These are phyloP conservation scores for Fusarium sp. DNA, from an alignment of 2,329 filamentous ascomycete genomes.

Conservation along the genomic window DNA sequence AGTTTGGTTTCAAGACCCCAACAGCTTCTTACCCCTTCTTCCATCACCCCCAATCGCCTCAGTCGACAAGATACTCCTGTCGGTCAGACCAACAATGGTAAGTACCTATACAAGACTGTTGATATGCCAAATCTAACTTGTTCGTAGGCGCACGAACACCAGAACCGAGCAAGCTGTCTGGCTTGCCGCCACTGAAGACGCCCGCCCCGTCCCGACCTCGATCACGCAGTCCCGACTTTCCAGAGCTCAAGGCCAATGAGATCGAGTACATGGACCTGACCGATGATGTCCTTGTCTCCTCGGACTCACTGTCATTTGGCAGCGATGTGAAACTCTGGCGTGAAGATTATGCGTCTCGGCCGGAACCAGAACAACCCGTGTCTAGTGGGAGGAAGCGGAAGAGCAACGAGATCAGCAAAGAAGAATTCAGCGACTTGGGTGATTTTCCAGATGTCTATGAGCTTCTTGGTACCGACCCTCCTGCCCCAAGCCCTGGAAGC, in stretches of 20 bases:
- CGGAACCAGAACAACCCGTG: slow-evolving; percentile 52
- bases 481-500: slow-evolving; percentile 49
- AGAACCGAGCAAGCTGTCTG: slow-evolving; percentile 38
- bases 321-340: slow-evolving; percentile 57
- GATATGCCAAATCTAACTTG: not conserved
- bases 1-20: slow-evolving; percentile 55
- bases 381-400: slow-evolving; percentile 64
- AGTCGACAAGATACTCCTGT: slow-evolving; percentile 32
- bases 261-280: slow-evolving; percentile 57
- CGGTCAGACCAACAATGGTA: slow-evolving; percentile 16
- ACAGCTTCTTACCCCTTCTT: slow-evolving; percentile 56
- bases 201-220: slow-evolving; percentile 9
- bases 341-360: slow-evolving; percentile 55
- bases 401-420: slow-evolving; percentile 59
- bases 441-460: slow-evolving; percentile 68
- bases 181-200: slow-evolving; percentile 45
- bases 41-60: slow-evolving; percentile 34
- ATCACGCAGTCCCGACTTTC: slow-evolving; percentile 48
- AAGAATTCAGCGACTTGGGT: slow-evolving; percentile 53
- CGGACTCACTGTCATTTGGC: slow-evolving; percentile 51
- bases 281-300: slow-evolving; percentile 49
- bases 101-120: not conserved
- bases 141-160: slow-evolving; percentile 13
- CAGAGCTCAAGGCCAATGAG: slow-evolving; percentile 51
- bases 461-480: slow-evolving; percentile 56